A percentile compares a stretch with the other conserved stretches of the same genome.
phyloP scores from a whole-genome alignment of 192 early-diverging fungal species.

The Coemansia sp. region DNA sequence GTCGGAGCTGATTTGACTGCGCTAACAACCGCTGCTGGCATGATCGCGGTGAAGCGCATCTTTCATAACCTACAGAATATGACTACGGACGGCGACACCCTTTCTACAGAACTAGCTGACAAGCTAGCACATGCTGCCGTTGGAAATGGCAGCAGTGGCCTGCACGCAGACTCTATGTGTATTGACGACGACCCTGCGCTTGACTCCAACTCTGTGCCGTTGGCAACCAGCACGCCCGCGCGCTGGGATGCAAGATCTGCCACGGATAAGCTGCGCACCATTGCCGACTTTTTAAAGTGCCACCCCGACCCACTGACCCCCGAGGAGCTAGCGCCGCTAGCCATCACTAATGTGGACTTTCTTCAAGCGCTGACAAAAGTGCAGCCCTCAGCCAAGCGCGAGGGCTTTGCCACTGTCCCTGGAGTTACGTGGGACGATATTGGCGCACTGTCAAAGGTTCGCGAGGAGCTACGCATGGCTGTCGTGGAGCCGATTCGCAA shows the following conservation, averaged over 20 bases:
- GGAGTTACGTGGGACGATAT: constrained; percentile 97
- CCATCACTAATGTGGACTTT: constrained; percentile 88
- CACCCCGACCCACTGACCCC: constrained; percentile 76
- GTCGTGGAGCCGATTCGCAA: constrained; percentile 95
- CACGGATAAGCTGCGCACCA: constrained; percentile 61
- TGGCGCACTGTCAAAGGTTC: constrained; percentile 82
- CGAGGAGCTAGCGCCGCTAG: constrained; percentile 80
- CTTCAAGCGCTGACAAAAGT: constrained; percentile 83
- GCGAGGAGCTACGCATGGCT: constrained; percentile 93
- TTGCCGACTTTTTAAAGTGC: constrained; percentile 72
- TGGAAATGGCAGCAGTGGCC: background rate
- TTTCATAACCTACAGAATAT: constrained; percentile 37
- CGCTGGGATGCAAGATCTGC: constrained; percentile 41
- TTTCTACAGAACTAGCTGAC: constrained; percentile 5
- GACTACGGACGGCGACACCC: background rate
- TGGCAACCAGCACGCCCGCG: constrained; percentile 31
- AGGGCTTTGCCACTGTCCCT: constrained; percentile 98
- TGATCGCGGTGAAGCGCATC: constrained; percentile 85
- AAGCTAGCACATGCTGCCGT: constrained; percentile 13
- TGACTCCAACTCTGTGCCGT: background rate
- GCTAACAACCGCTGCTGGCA: constrained; percentile 85
- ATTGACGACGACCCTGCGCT: background rate
- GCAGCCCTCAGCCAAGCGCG: constrained; percentile 95
- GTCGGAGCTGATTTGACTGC: constrained; percentile 97
- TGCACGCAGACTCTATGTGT: constrained; percentile 1